Conservation (phyloP, 2,329 filamentous ascomycete genomes). For the Byssoonygena ceratinophila region DNA sequence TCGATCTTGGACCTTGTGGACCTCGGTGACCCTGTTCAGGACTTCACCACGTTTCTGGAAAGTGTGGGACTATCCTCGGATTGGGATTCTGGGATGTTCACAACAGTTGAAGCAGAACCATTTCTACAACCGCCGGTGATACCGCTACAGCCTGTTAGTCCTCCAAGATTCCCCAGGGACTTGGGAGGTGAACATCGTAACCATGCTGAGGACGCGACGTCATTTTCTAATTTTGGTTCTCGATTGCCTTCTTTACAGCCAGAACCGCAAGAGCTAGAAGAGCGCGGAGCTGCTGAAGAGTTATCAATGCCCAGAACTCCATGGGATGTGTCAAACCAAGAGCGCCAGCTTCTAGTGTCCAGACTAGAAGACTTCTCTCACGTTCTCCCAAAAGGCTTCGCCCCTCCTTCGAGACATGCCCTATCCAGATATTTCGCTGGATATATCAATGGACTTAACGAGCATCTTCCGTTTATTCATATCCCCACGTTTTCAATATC, state of each 20-base stretch:
- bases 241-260: constrained; percentile 40
- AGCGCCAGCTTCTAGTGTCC: constrained; percentile 36
- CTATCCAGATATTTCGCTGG: constrained; percentile 42
- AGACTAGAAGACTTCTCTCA: constrained; percentile 39
- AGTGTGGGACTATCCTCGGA: constrained; percentile 42
- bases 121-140: constrained; percentile 29
- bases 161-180: constrained; percentile 32
- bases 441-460: constrained; percentile 43
- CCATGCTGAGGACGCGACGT: constrained; percentile 33
- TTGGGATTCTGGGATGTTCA: constrained; percentile 41
- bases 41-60: constrained; percentile 41
- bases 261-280: constrained; percentile 37
- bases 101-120: constrained; percentile 31
- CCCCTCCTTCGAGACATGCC: constrained; percentile 40
- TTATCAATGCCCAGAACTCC: constrained; percentile 31
- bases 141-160: constrained; percentile 23
- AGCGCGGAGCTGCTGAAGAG: constrained; percentile 35
- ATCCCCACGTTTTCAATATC: constrained; percentile 40
- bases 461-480: constrained; percentile 45
- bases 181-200: constrained; percentile 31
- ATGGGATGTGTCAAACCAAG: constrained; percentile 40
- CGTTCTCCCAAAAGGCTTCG: constrained; percentile 39
- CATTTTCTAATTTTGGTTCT: constrained; percentile 41
- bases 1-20: constrained; percentile 39
- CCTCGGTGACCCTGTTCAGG: constrained; percentile 40